Percentiles rank a stretch among this genome's conserved stretches.
Evolutionary conservation across 257 asterid genomes (phyloP).

Genomic region (Plantago ovata): DNA sequence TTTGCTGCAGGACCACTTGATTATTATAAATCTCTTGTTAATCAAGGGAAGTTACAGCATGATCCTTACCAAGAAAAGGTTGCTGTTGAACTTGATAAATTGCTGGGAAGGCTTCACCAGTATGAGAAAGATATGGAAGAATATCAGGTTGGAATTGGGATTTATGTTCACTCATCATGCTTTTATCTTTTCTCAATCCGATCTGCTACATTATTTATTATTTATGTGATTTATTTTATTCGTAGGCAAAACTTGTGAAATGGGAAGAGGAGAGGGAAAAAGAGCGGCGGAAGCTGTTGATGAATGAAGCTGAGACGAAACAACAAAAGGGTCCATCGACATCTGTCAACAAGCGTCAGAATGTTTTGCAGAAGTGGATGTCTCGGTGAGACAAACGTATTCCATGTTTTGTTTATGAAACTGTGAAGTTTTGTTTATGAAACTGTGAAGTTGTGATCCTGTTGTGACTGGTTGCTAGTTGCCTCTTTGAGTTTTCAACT

Average conservation of each 20-base stretch:
- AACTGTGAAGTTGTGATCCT: too few relatives aligned
- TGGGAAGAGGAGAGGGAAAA: constrained; percentile 82
- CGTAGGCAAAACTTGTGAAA: constrained; percentile 57
- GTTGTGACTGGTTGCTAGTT: too few relatives aligned
- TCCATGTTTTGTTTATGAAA: background rate
- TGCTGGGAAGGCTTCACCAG: constrained; percentile 69
- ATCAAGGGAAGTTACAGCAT: constrained; percentile 78
- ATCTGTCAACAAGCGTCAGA: constrained; percentile 42
- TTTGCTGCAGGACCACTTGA: constrained; percentile 67
- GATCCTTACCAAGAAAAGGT: constrained; percentile 89
- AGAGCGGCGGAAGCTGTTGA: constrained; percentile 63
- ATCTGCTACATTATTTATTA: too few relatives aligned
- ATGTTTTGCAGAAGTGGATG: constrained; percentile 66
- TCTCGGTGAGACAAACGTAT: constrained; percentile 44
- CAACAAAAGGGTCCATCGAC: constrained; percentile 52
- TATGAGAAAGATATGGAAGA: constrained; percentile 91
- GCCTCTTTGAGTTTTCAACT: too few relatives aligned
- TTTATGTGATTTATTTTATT: constrained; percentile 15
- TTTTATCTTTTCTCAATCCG: constrained; percentile 1
- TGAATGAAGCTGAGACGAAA: constrained; percentile 71
- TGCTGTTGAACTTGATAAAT: constrained; percentile 69
- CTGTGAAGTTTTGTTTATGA: background rate
- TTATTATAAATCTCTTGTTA: constrained; percentile 69
- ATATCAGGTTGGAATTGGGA: constrained; percentile 56
- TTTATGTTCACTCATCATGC: background rate